phyloP scores from a whole-genome alignment of 129 eudicot genomes.

The Artemisia annua region DNA sequence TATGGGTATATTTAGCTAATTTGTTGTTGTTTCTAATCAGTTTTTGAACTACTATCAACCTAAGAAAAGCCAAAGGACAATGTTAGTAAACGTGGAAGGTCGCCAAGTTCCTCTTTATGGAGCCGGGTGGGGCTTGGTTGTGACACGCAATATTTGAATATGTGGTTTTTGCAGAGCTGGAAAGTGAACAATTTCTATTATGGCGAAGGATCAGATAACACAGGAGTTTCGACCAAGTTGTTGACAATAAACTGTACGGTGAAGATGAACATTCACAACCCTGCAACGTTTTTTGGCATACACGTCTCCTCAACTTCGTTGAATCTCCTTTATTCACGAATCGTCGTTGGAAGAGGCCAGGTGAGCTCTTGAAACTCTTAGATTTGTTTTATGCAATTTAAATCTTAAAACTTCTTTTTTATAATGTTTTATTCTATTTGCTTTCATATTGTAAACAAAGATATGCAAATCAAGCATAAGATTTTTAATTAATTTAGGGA shows the following conservation, averaged over 20 bases:
- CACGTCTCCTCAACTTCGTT: constrained; percentile 49
- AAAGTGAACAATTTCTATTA: constrained; percentile 42
- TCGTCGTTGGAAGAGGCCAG: constrained; percentile 66
- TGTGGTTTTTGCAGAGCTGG: constrained; percentile 46
- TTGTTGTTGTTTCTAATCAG: constrained; percentile 24
- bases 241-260: constrained; percentile 63
- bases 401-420: background rate
- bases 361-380: constrained; percentile 17
- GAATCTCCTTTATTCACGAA: constrained; percentile 43
- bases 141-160: background rate
- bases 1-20: too few species aligned
- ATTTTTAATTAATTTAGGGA: too few species aligned
- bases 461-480: too few species aligned
- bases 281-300: constrained; percentile 74
- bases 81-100: constrained; percentile 50
- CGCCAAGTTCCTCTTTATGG: constrained; percentile 65
- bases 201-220: constrained; percentile 64
- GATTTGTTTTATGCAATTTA: background rate
- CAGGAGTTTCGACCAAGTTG: constrained; percentile 74
- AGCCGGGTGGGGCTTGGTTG: constrained; percentile 47
- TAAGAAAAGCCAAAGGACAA: constrained; percentile 43
- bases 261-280: constrained; percentile 56
- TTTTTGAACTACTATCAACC: constrained; percentile 59
- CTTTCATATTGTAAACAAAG: background rate
- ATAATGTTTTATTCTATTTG: background rate